phyloP scores from a whole-genome alignment of 768 basidiomycete genomes.

The Russula ochroleuca region DNA sequence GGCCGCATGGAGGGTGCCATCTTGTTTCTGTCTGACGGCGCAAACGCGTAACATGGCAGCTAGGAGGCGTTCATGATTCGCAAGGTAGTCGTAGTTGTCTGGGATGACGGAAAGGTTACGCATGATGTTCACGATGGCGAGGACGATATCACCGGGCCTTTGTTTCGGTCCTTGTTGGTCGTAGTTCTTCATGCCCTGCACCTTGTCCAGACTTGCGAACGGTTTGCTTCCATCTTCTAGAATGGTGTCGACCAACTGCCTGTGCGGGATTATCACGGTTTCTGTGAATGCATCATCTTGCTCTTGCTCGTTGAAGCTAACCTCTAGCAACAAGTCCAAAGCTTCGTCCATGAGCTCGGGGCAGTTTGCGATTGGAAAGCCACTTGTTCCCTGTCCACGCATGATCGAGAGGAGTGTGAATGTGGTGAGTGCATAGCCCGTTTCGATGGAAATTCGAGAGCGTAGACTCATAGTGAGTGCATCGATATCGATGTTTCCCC shows the following conservation, averaged over 20 bases:
- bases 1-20: slow-evolving; percentile 36
- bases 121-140: slow-evolving; percentile 71
- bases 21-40: slow-evolving; percentile 33
- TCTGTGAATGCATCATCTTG: slow-evolving; percentile 25
- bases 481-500: slow-evolving; percentile 88
- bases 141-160: slow-evolving; percentile 63
- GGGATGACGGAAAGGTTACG: slow-evolving; percentile 76
- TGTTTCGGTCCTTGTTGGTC: slow-evolving; percentile 51
- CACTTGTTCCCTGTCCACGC: slow-evolving; percentile 59
- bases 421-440: slow-evolving; percentile 87
- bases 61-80: slow-evolving; percentile 58
- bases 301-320: slow-evolving; percentile 58
- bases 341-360: slow-evolving; percentile 81
- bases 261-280: slow-evolving; percentile 52
- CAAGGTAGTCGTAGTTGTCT: slow-evolving; percentile 68
- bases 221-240: slow-evolving; percentile 54
- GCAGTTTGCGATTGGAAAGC: slow-evolving; percentile 73
- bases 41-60: slow-evolving; percentile 69
- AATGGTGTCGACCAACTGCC: slow-evolving; percentile 55
- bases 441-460: slow-evolving; percentile 75
- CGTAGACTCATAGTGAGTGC: slow-evolving; percentile 91
- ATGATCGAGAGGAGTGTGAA: slow-evolving; percentile 77
- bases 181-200: slow-evolving; percentile 49
- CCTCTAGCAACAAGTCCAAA: slow-evolving; percentile 80
- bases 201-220: slow-evolving; percentile 52